A percentile compares a stretch with the other conserved stretches of the same genome.
These are phyloP conservation scores for Russula sp. DNA, from an alignment of 768 basidiomycete genomes.

Conservation along the genomic window DNA sequence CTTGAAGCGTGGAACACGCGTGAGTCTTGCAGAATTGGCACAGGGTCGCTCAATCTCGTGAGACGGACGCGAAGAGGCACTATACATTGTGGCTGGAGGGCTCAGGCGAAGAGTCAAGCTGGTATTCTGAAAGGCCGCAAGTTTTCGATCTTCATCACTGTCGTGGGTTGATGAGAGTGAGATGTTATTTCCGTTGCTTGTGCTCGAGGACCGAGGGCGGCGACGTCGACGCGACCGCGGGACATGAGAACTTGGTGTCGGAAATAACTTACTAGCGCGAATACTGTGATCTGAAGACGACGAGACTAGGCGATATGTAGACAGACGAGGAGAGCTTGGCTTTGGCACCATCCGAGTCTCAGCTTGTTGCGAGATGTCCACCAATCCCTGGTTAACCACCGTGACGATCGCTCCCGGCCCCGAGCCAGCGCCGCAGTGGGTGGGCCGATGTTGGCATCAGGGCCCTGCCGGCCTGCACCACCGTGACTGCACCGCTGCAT, in stretches of 20 bases:
- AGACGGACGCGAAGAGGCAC: slow-evolving; percentile 9
- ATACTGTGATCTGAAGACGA: slow-evolving; percentile 12
- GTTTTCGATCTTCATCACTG: slow-evolving; percentile 19
- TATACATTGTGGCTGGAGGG: slow-evolving; percentile 7
- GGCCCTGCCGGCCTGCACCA: too few relatives aligned
- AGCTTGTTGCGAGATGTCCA: background rate
- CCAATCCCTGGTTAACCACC: background rate
- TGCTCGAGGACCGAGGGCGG: slow-evolving; percentile 23
- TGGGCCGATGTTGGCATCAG: too few relatives aligned
- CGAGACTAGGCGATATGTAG: slow-evolving; percentile 9
- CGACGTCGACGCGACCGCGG: slow-evolving; percentile 21
- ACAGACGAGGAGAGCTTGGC: slow-evolving; percentile 5
- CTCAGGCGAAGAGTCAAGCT: slow-evolving; percentile 6
- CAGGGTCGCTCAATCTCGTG: slow-evolving; percentile 23
- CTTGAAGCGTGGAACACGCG: slow-evolving; percentile 12
- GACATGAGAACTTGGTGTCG: slow-evolving; percentile 13
- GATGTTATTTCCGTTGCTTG: slow-evolving; percentile 22
- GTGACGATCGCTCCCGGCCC: too few relatives aligned
- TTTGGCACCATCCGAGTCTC: background rate
- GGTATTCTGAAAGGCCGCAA: slow-evolving; percentile 17
- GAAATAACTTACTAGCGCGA: slow-evolving; percentile 19
- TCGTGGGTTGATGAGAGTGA: slow-evolving; percentile 24
- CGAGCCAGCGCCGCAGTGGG: too few relatives aligned
- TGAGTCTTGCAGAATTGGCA: slow-evolving; percentile 15
- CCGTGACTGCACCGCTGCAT: too few relatives aligned